These are phyloP conservation scores for Phytopythium ostracodes DNA, from an alignment of 352 stramenopile species.

Conservation along the genomic window DNA sequence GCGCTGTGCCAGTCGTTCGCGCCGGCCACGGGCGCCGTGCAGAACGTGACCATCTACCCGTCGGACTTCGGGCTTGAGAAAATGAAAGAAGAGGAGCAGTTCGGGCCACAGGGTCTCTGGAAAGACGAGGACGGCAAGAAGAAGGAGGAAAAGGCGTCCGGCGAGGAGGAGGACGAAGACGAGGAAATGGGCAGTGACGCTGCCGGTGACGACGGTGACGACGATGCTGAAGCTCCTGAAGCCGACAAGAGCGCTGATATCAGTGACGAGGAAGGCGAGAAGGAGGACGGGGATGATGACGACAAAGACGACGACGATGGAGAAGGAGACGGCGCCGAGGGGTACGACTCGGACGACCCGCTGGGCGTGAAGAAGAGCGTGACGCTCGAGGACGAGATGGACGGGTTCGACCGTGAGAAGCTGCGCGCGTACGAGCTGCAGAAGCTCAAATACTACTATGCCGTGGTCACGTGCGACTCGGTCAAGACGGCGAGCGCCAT, in stretches of 20 bases:
- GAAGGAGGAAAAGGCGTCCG: slow-evolving; percentile 7
- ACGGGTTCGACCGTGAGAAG: slow-evolving; percentile 93
- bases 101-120: slow-evolving; percentile 64
- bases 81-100: slow-evolving; percentile 88
- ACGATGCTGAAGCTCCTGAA: slow-evolving; percentile 10
- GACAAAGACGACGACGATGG: slow-evolving; percentile 23
- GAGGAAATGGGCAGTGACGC: background rate
- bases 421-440: slow-evolving; percentile 96
- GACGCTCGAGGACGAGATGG: slow-evolving; percentile 37
- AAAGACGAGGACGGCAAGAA: slow-evolving; percentile 40
- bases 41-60: slow-evolving; percentile 94
- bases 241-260: slow-evolving; percentile 19
- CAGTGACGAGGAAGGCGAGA: slow-evolving; percentile 18
- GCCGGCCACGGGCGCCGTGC: slow-evolving; percentile 81
- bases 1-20: slow-evolving; percentile 94
- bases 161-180: slow-evolving; percentile 13
- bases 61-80: slow-evolving; percentile 94
- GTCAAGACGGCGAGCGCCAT: slow-evolving; percentile 89
- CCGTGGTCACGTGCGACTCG: slow-evolving; percentile 92
- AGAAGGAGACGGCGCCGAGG: slow-evolving; percentile 33
- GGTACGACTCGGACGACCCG: slow-evolving; percentile 68
- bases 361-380: slow-evolving; percentile 66
- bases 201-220: slow-evolving; percentile 9
- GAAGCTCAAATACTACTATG: slow-evolving; percentile 99
- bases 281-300: slow-evolving; percentile 13